phyloP scores from a whole-genome alignment of 2,329 filamentous ascomycete species.

The Aspergillus felis region DNA sequence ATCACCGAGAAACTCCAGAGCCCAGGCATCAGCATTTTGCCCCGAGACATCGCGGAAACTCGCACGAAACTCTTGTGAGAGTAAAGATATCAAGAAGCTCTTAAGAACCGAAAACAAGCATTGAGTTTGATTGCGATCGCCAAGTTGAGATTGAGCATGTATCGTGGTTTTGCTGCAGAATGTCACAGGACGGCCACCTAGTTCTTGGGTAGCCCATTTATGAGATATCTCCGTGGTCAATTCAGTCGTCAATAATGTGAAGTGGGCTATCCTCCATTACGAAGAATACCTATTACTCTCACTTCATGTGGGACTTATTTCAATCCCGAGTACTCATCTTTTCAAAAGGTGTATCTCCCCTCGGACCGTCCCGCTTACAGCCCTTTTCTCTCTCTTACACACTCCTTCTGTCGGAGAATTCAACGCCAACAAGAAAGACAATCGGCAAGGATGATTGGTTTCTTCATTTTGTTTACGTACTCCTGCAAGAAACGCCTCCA shows the following conservation, averaged over 20 bases:
- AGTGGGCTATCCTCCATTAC: background rate
- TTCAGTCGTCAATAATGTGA: background rate
- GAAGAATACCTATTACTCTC: background rate
- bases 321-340: background rate
- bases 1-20: background rate
- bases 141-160: background rate
- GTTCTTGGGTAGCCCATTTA: too few species aligned
- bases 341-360: background rate
- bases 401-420: background rate
- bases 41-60: background rate
- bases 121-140: background rate
- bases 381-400: background rate
- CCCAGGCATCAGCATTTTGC: conserved; percentile 5
- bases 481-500: background rate
- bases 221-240: background rate
- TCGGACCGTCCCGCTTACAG: background rate
- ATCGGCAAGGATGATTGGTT: background rate
- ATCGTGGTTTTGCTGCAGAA: background rate
- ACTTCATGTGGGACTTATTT: background rate
- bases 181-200: background rate
- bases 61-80: background rate
- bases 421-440: background rate
- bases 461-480: background rate
- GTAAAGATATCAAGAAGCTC: background rate
- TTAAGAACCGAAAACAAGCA: background rate